A percentile compares a stretch with the other conserved stretches of the same genome.
These are phyloP conservation scores for Exophiala phaeomuriformis DNA, from an alignment of 2,329 filamentous ascomycete genomes.

Conservation along the genomic window DNA sequence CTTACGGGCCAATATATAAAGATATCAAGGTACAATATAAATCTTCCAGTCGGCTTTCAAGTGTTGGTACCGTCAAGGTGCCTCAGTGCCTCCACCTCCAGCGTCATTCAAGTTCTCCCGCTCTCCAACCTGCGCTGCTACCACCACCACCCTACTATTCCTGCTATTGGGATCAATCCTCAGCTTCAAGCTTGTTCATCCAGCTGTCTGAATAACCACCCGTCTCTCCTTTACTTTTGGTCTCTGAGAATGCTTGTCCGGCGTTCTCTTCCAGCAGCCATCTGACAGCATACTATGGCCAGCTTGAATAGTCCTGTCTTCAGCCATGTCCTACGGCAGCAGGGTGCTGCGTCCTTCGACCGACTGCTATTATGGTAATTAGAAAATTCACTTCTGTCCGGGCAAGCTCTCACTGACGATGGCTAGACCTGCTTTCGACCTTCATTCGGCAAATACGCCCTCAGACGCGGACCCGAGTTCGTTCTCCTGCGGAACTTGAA, in stretches of 20 bases:
- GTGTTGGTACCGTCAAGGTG: neutral
- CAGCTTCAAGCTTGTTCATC: too few relatives aligned
- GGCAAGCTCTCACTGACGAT: constrained; percentile 7
- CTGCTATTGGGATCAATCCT: too few relatives aligned
- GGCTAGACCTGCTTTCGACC: constrained; percentile 33
- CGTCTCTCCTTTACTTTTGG: neutral
- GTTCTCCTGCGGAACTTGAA: constrained; percentile 12
- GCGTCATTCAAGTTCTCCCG: too few relatives aligned
- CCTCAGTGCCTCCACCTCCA: neutral
- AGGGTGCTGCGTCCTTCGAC: constrained; percentile 14
- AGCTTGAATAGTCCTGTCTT: constrained; percentile 10
- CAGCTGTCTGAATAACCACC: neutral
- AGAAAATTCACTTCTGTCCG: constrained; percentile 11
- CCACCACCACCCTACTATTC: too few relatives aligned
- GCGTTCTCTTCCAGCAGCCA: neutral
- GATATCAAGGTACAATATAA: too few relatives aligned
- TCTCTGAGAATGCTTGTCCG: constrained; percentile 1
- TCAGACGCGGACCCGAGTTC: constrained; percentile 10
- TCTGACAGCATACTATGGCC: constrained; percentile 20
- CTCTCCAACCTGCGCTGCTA: too few relatives aligned
- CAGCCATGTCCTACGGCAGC: constrained; percentile 23
- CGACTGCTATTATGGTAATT: constrained; percentile 22
- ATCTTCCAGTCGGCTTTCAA: neutral
- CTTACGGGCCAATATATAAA: too few relatives aligned
- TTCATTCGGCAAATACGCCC: constrained; percentile 28